Evolutionary conservation across 2,329 filamentous ascomycete genomes (phyloP).

Genomic region (Paecilomyces fulvus): DNA sequence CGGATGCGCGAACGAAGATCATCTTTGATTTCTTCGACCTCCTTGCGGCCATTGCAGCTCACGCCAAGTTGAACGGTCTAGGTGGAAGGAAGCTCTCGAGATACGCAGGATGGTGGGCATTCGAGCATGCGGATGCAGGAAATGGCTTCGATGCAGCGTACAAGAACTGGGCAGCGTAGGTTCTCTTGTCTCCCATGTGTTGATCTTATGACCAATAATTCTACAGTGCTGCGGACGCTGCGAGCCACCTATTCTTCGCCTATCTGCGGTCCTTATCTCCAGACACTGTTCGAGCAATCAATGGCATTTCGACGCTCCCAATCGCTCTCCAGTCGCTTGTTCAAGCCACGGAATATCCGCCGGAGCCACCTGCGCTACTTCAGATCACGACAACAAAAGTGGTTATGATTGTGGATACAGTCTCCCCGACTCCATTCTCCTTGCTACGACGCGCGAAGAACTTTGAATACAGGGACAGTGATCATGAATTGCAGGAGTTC

Average conservation of each 20-base stretch:
- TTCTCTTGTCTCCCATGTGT: slow-evolving; percentile 3
- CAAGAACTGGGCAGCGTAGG: slow-evolving; percentile 72
- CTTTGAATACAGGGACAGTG: slow-evolving; percentile 89
- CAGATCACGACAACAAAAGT: slow-evolving; percentile 78
- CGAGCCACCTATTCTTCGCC: slow-evolving; percentile 95
- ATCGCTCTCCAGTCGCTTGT: slow-evolving; percentile 85
- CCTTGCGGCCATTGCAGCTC: slow-evolving; percentile 78
- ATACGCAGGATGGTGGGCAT: slow-evolving; percentile 97
- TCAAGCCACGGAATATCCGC: slow-evolving; percentile 89
- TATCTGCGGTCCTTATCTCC: slow-evolving; percentile 86
- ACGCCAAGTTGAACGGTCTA: slow-evolving; percentile 87
- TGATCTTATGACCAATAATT: slow-evolving; percentile 15
- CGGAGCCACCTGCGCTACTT: slow-evolving; percentile 65
- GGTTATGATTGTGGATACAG: slow-evolving; percentile 91
- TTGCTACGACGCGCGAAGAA: slow-evolving; percentile 83
- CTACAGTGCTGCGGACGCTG: slow-evolving; percentile 78
- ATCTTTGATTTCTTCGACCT: slow-evolving; percentile 97
- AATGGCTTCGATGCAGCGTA: slow-evolving; percentile 95
- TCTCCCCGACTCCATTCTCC: slow-evolving; percentile 90
- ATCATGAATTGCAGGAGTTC: slow-evolving; percentile 74
- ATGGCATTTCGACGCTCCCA: slow-evolving; percentile 76
- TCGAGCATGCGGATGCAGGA: slow-evolving; percentile 77
- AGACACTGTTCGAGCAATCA: slow-evolving; percentile 58
- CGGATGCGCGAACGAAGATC: slow-evolving; percentile 73
- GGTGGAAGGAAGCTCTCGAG: slow-evolving; percentile 88